phyloP scores from a whole-genome alignment of 1,139 yeast genomes.

The Lodderomyces jiufengensis region DNA sequence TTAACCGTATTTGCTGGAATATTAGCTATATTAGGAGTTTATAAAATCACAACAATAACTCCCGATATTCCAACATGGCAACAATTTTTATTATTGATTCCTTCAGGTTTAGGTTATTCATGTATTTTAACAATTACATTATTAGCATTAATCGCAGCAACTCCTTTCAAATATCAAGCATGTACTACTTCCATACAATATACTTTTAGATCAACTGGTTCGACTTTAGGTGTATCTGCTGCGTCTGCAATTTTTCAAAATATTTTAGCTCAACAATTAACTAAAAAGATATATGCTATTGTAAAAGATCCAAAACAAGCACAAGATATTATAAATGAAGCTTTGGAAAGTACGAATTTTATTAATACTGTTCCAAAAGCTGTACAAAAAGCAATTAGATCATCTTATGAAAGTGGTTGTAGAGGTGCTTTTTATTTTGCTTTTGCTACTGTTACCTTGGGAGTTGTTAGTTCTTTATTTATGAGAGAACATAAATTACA shows the following conservation, averaged over 20 bases:
- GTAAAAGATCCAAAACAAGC: constrained; percentile 32
- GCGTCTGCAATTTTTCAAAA: constrained; percentile 65
- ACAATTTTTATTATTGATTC: constrained; percentile 32
- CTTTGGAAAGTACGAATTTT: constrained; percentile 57
- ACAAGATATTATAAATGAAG: constrained; percentile 43
- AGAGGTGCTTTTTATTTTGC: constrained; percentile 52
- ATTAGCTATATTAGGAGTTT: constrained; percentile 44
- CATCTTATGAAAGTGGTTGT: constrained; percentile 49
- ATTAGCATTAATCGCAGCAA: constrained; percentile 63
- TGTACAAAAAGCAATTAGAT: constrained; percentile 42
- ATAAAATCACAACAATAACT: constrained; percentile 34
- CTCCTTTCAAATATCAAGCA: constrained; percentile 62
- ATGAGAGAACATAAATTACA: constrained; percentile 46
- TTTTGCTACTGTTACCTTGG: constrained; percentile 33
- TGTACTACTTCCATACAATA: constrained; percentile 74
- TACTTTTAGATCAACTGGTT: constrained; percentile 71
- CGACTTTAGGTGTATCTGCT: constrained; percentile 66
- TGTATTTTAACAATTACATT: constrained; percentile 63
- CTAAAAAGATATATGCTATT: constrained; percentile 19
- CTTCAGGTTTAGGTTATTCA: constrained; percentile 59
- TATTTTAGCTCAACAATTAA: constrained; percentile 19
- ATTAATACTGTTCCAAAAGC: constrained; percentile 47
- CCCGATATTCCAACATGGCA: constrained; percentile 38
- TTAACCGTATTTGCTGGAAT: constrained; percentile 46
- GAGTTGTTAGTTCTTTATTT: constrained; percentile 32